phyloP scores from a whole-genome alignment of 768 basidiomycete genomes.

The Boletellus emodensis region DNA sequence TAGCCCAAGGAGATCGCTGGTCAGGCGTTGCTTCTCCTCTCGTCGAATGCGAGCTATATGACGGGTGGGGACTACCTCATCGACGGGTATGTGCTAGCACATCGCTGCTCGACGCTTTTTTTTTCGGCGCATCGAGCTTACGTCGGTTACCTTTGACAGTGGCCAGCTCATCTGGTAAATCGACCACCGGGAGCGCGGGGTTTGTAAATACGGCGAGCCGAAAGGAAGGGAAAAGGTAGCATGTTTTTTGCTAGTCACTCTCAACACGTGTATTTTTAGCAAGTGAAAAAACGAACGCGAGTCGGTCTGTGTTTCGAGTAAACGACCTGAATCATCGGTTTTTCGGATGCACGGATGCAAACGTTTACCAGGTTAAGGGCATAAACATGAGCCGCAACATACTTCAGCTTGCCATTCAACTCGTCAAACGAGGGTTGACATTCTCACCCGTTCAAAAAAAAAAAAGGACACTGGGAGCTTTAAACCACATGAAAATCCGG shows the following conservation, averaged over 20 bases:
- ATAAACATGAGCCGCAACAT: too few species aligned
- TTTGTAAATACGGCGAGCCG: too few species aligned
- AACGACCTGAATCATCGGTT: too few species aligned
- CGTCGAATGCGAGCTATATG: slow-evolving; percentile 50
- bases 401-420: too few species aligned
- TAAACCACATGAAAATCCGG: slow-evolving; percentile 1
- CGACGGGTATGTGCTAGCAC: slow-evolving; percentile 43
- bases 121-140: background rate
- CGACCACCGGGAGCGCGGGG: background rate
- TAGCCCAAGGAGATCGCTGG: slow-evolving; percentile 57
- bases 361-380: too few species aligned
- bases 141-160: background rate
- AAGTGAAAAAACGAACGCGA: background rate
- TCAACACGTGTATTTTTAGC: slow-evolving; percentile 9
- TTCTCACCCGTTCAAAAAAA: background rate
- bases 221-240: background rate
- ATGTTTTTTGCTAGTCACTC: background rate
- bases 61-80: slow-evolving; percentile 55
- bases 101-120: background rate
- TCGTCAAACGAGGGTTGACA: too few species aligned
- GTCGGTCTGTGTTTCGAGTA: background rate
- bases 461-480: background rate
- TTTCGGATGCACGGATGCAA: too few species aligned
- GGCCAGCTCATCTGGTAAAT: slow-evolving; percentile 31
- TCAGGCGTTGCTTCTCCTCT: slow-evolving; percentile 52